Evolutionary conservation across 345 rosid species (phyloP), one percentile per base, ranked within the genome.

Genomic region (Aquilaria yunnanensis): DNA sequence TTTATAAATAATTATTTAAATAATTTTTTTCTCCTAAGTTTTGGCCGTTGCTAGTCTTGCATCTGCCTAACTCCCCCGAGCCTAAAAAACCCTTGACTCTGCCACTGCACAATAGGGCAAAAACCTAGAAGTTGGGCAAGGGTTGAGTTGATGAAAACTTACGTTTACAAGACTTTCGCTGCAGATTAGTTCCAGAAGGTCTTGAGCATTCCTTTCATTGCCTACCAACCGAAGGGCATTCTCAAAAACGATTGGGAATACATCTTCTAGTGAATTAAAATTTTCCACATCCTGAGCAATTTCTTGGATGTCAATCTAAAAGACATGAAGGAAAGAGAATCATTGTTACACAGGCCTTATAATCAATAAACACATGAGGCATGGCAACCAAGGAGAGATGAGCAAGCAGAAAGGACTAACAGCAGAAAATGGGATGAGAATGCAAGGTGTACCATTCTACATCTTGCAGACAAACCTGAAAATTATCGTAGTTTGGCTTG

Each of bases 201-300:
- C 83, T 34, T 78, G 80, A 54, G 75, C 51, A 57, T 60, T 76
- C 59, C 62, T 56, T 46, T 59, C 73, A 61, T 55, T 58, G 34
- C 68, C 78, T 37, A 63, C 73, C 67, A 74, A 30, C 61, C 32
- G 72, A 43, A 70, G 82, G 46, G 95, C 90, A 62, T 63, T 86
- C 61, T 81, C 87, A 2, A 76, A 83, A 59, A 90, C 71, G 29
- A 84, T 77, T 50, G 51, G 84, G 67, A 88, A 93, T 43, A 90
- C 76, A 67, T 82, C 87, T 46, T 31, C 77, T 0, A 92, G 90
- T 29, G 82, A 58, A 67, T 71, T 74, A 10, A 67, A 72, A 32
- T 74, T 72, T 71, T 81, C 95, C 23, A 90, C 77, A 70, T 78
- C 82, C 74, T 59, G 84, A 49, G 77, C 83, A 74, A 78, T 77